Conservation (phyloP, 495 filamentous ascomycete species). For the Neurospora sp. region DNA sequence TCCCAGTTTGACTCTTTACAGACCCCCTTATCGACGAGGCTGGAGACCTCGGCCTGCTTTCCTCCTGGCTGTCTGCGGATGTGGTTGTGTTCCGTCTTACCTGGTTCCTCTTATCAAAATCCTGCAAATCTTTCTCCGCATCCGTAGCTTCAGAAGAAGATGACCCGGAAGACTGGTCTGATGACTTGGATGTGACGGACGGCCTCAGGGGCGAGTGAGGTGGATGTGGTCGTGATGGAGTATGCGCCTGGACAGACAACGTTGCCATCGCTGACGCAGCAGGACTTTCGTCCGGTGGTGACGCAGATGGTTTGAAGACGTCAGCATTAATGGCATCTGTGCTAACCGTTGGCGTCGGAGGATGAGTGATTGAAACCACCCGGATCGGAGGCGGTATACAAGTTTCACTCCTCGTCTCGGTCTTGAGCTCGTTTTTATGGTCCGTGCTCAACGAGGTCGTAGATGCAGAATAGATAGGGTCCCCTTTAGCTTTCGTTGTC, state of each 20-base stretch:
- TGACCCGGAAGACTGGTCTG: slow-evolving; percentile 30
- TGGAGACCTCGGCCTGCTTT: slow-evolving; percentile 19
- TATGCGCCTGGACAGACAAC: slow-evolving; percentile 50
- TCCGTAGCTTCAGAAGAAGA: slow-evolving; percentile 26
- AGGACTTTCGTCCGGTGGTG: slow-evolving; percentile 40
- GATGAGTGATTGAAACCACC: slow-evolving; percentile 50
- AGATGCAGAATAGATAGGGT: slow-evolving; percentile 12
- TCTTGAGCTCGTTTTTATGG: slow-evolving; percentile 7
- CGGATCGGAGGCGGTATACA: slow-evolving; percentile 29
- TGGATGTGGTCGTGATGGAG: slow-evolving; percentile 41
- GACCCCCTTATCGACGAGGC: slow-evolving; percentile 25
- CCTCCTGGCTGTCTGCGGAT: slow-evolving; percentile 24
- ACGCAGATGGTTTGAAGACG: slow-evolving; percentile 32
- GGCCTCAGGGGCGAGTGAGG: slow-evolving; percentile 37
- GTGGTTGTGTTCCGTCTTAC: slow-evolving; percentile 35
- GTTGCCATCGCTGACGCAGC: slow-evolving; percentile 57
- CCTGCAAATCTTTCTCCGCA: slow-evolving; percentile 26
- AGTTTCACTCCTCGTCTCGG: slow-evolving; percentile 16
- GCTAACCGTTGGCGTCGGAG: slow-evolving; percentile 52
- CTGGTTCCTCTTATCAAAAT: slow-evolving; percentile 22
- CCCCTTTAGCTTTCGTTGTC: slow-evolving; percentile 22
- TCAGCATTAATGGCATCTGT: slow-evolving; percentile 54
- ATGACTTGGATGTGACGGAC: slow-evolving; percentile 24
- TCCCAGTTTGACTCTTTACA: slow-evolving; percentile 25
- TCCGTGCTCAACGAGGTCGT: slow-evolving; percentile 33